These are phyloP conservation scores for Sambucus nigra DNA, from an alignment of 129 eudicot species.

Conservation along the genomic window DNA sequence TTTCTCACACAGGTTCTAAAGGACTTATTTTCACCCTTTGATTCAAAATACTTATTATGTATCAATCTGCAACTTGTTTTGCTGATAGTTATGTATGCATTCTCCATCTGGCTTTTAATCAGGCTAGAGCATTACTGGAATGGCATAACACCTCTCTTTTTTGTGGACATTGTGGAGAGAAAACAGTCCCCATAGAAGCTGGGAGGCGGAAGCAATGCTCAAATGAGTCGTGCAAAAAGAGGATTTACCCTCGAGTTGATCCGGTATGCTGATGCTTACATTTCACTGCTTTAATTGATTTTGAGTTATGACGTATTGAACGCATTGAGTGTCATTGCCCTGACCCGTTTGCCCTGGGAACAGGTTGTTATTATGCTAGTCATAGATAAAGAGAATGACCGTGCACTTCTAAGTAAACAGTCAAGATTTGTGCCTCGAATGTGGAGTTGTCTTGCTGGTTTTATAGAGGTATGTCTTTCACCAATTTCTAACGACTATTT, in stretches of 20 bases:
- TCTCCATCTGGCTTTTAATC: constrained; percentile 11
- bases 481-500: not conserved
- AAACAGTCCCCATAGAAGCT: constrained; percentile 64
- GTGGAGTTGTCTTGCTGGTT: constrained; percentile 97
- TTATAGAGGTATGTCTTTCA: constrained; percentile 48
- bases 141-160: constrained; percentile 77
- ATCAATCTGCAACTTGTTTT: not conserved
- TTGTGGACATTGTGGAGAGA: constrained; percentile 73
- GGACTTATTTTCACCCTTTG: not conserved
- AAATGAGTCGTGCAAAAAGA: constrained; percentile 60
- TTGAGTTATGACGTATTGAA: not conserved
- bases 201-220: constrained; percentile 77
- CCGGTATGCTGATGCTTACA: constrained; percentile 38
- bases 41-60: not conserved
- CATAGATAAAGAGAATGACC: constrained; percentile 72
- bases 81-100: not conserved
- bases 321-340: not conserved
- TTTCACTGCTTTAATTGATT: not conserved
- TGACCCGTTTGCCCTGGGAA: not conserved
- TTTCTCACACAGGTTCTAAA: not conserved
- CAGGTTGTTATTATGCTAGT: constrained; percentile 95
- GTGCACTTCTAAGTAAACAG: constrained; percentile 60
- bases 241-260: constrained; percentile 88
- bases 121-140: constrained; percentile 82
- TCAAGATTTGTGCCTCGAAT: constrained; percentile 84